These are phyloP conservation scores for Coelastrella sp. DNA, from an alignment of 139 green algal species.

Conservation along the genomic window DNA sequence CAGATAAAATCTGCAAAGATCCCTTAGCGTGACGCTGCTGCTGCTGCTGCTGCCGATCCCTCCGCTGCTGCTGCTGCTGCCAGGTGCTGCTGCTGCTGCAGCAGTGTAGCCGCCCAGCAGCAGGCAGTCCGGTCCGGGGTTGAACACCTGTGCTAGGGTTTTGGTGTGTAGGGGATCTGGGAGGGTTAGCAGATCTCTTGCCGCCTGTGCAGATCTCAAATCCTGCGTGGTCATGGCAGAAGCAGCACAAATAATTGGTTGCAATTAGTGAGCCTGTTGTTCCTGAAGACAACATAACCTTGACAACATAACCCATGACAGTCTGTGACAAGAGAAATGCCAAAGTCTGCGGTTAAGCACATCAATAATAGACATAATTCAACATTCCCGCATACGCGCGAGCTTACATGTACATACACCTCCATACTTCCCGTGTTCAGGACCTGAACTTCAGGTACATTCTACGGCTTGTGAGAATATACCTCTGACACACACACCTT, in stretches of 20 bases:
- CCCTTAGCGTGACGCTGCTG: not conserved
- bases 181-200: constrained; percentile 28
- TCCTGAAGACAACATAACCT: too few relatives aligned
- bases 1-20: constrained; percentile 35
- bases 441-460: too few relatives aligned
- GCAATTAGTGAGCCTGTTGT: too few relatives aligned
- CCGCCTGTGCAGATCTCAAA: constrained; percentile 26
- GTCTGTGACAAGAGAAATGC: too few relatives aligned
- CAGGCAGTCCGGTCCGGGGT: constrained; percentile 30
- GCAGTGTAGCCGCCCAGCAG: not conserved
- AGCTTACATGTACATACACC: too few relatives aligned
- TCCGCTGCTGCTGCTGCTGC: not conserved
- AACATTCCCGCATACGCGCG: too few relatives aligned
- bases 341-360: too few relatives aligned
- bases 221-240: constrained; percentile 21
- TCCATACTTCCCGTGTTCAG: too few relatives aligned
- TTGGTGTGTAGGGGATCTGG: constrained; percentile 8
- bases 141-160: constrained; percentile 32
- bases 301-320: too few relatives aligned
- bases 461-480: too few relatives aligned
- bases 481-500: not conserved
- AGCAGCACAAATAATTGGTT: not conserved
- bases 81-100: constrained; percentile 4
- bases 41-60: not conserved
- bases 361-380: too few relatives aligned